Evolutionary conservation across 495 filamentous ascomycete genomes (phyloP).

Genomic region (Penicilliopsis zonata): DNA sequence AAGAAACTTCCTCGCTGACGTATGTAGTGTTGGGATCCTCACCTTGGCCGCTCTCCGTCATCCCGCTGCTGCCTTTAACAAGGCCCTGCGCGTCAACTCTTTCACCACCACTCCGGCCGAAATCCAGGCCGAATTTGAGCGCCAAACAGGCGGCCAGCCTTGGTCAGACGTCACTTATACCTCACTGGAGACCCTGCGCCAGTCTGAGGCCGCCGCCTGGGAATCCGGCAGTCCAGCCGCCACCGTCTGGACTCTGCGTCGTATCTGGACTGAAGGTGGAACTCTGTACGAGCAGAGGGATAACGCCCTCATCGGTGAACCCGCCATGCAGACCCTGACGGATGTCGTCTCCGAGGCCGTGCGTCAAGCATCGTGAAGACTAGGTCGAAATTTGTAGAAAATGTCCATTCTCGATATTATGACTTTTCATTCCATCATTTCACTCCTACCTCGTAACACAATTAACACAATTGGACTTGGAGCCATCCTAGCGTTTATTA

Average conservation of each 20-base stretch:
- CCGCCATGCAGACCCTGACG: not conserved
- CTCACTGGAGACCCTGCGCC: slow-evolving; percentile 34
- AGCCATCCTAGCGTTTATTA: too few species aligned
- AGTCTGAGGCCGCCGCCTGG: slow-evolving; percentile 45
- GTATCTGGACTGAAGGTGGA: slow-evolving; percentile 62
- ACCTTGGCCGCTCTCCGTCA: slow-evolving; percentile 46
- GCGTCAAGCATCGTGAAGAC: not conserved
- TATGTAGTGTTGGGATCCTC: slow-evolving; percentile 49
- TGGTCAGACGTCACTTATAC: slow-evolving; percentile 43
- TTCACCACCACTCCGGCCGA: slow-evolving; percentile 52
- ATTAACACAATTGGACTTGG: too few species aligned
- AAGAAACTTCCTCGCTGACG: slow-evolving; percentile 3
- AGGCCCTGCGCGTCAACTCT: slow-evolving; percentile 55
- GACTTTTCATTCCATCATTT: too few species aligned
- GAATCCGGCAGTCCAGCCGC: slow-evolving; percentile 38
- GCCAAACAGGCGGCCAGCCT: slow-evolving; percentile 41
- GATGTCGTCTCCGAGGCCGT: not conserved
- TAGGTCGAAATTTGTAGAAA: too few species aligned
- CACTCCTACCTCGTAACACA: too few species aligned
- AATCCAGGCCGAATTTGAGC: slow-evolving; percentile 54
- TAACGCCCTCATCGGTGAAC: slow-evolving; percentile 38
- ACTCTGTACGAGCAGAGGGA: slow-evolving; percentile 58
- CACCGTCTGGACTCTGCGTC: slow-evolving; percentile 43
- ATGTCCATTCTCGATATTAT: too few species aligned
- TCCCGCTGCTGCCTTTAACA: slow-evolving; percentile 37